Evolutionary conservation across 2,329 filamentous ascomycete species (phyloP).

Genomic region (Hansfordia pulvinata): DNA sequence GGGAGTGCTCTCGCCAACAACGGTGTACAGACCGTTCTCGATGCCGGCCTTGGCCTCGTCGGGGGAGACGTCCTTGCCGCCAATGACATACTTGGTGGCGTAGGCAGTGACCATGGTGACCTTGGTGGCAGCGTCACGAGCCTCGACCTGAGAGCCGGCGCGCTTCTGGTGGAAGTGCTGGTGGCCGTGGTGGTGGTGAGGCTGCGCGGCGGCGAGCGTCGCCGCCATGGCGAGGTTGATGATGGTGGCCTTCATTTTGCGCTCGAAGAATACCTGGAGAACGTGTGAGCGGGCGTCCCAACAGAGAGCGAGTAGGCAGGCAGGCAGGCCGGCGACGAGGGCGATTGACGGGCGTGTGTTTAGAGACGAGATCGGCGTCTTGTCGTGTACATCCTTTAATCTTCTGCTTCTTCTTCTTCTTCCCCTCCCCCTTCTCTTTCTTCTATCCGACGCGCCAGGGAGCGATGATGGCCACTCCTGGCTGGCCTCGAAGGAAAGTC

Average conservation of each 20-base stretch:
- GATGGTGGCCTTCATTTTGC: constrained; percentile 34
- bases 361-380: too few species aligned
- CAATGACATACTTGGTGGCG: constrained; percentile 58
- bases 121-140: constrained; percentile 32
- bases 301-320: too few species aligned
- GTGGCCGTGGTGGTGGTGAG: constrained; percentile 44
- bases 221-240: constrained; percentile 37
- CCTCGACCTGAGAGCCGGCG: constrained; percentile 29
- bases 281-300: too few species aligned
- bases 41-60: constrained; percentile 60
- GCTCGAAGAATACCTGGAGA: too few species aligned
- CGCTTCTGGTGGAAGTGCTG: constrained; percentile 45
- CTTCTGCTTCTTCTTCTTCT: too few species aligned
- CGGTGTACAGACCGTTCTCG: constrained; percentile 53
- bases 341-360: too few species aligned
- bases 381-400: too few species aligned
- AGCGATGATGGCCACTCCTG: too few species aligned
- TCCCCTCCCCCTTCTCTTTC: too few species aligned
- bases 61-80: constrained; percentile 45
- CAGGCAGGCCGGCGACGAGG: constrained; percentile 8
- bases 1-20: constrained; percentile 45
- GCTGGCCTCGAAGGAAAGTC: too few species aligned
- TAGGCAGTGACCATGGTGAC: constrained; percentile 47
- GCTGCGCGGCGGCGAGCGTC: constrained; percentile 41
- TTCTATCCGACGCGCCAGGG: too few species aligned